These are phyloP conservation scores for Ampelocalamus luodianensis DNA, from an alignment of 176 grass and related monocot species.

Conservation along the genomic window DNA sequence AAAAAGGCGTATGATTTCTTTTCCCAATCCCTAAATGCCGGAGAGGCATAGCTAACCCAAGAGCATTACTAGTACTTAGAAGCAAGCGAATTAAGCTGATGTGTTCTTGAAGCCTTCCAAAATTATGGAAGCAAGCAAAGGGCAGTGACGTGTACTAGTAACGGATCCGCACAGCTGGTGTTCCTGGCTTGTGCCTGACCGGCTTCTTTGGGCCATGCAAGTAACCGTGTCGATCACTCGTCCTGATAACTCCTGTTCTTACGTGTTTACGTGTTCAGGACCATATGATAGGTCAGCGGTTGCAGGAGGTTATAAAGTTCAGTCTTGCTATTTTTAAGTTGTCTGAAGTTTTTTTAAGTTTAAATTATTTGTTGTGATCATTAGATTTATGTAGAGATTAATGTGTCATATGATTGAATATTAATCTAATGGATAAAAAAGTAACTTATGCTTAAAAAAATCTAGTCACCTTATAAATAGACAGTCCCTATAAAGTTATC, in stretches of 20 bases:
- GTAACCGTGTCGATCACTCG: neutral
- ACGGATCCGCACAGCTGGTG: neutral
- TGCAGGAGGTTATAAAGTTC: no score
- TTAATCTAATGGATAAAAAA: no score
- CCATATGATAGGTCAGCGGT: neutral
- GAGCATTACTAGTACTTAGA: neutral
- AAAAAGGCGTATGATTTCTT: neutral
- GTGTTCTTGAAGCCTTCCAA: neutral
- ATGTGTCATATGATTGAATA: no score
- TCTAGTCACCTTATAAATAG: no score
- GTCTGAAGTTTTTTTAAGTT: no score
- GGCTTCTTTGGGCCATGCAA: neutral
- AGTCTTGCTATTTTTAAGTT: no score
- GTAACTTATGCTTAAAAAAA: no score
- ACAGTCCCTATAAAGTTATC: no score
- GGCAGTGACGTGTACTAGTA: conserved; percentile 22
- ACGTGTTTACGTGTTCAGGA: neutral
- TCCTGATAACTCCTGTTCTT: neutral
- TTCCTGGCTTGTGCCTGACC: neutral
- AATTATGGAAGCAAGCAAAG: conserved; percentile 29
- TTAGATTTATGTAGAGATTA: no score
- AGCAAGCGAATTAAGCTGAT: conserved; percentile 2
- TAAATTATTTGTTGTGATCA: no score
- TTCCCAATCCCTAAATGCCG: neutral
- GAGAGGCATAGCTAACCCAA: neutral